These are phyloP conservation scores for Suillus ampliporus DNA, from an alignment of 768 basidiomycete species.

Conservation along the genomic window DNA sequence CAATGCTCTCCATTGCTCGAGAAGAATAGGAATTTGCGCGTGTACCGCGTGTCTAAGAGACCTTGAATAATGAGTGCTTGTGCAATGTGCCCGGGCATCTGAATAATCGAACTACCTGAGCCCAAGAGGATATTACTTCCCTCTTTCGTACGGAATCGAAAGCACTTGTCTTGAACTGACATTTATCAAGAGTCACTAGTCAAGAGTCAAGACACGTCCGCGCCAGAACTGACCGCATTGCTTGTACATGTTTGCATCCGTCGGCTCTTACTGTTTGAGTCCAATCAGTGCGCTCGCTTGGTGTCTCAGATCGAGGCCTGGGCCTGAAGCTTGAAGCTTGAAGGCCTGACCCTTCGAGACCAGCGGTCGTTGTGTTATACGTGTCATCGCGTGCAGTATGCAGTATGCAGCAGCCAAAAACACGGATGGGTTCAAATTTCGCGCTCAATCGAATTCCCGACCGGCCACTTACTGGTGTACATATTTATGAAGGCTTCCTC, in stretches of 20 bases:
- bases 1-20: constrained; percentile 27
- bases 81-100: neutral
- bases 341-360: neutral
- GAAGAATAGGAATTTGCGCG: constrained; percentile 23
- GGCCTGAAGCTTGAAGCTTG: too few relatives aligned
- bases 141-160: too few relatives aligned
- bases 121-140: constrained; percentile 21
- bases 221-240: too few relatives aligned
- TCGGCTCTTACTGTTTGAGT: too few relatives aligned
- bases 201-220: too few relatives aligned
- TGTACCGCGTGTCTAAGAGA: constrained; percentile 26
- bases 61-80: neutral
- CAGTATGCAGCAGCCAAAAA: neutral
- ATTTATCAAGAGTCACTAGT: too few relatives aligned
- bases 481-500: neutral
- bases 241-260: too few relatives aligned
- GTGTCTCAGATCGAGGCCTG: too few relatives aligned
- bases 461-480: neutral
- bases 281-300: too few relatives aligned
- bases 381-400: neutral
- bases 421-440: neutral
- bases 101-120: constrained; percentile 21
- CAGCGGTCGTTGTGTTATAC: neutral
- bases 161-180: too few relatives aligned
- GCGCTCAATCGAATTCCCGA: neutral